Base-by-base conservation (phyloP, 2,329 filamentous ascomycete genomes). In the Blastomyces emzantsi region DNA sequence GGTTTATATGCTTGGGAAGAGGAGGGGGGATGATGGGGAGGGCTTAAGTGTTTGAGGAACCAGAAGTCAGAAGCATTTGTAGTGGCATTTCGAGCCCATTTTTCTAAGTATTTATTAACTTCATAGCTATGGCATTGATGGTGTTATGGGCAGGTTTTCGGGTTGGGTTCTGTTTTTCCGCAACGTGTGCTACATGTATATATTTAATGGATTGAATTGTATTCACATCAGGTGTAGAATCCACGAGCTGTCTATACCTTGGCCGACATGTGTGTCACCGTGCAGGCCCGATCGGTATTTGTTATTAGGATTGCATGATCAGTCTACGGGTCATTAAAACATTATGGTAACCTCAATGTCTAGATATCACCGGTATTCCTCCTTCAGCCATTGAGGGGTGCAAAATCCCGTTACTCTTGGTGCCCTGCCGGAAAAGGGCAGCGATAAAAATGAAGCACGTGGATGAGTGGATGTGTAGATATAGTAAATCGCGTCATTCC, bases 1-100 rank as follows among this genome's bases (percentile, higher is more conserved):
- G 65, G 78, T 77, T 11, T 81, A 81, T 70, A 75, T 75, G 5
- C 69, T 79, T 64, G 78, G 77, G 15, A 76, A 75, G 69, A 72
- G 73, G 51, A 73, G 75, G 43, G 76, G 78, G 63, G 76, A 75
- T 30, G 73, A 75, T 47, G 76, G 79, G 59, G 76, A 79, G 62
- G 74, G 76, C 19, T 28, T 54, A 51, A 57, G 54, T 43, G 51
- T 51, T 56, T 41, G 52, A 55, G 36, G 9, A 39, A 39, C 9
- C 36, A 25, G n/a, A 41, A 25, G 19, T 5, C 33, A 45, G 33
- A 41, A 28, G 51, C 8, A 43, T 58, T 58, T 28, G n/a, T 17
- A 3, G 41, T 43, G 30, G 19, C n/a, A 39, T 58, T 57, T 57
- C 13, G 39, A n/a, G 39, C 17, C 8, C n/a, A 13, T 36, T 36